Evolutionary conservation across 768 basidiomycete genomes (phyloP).

Genomic region (Serendipita vermifera): DNA sequence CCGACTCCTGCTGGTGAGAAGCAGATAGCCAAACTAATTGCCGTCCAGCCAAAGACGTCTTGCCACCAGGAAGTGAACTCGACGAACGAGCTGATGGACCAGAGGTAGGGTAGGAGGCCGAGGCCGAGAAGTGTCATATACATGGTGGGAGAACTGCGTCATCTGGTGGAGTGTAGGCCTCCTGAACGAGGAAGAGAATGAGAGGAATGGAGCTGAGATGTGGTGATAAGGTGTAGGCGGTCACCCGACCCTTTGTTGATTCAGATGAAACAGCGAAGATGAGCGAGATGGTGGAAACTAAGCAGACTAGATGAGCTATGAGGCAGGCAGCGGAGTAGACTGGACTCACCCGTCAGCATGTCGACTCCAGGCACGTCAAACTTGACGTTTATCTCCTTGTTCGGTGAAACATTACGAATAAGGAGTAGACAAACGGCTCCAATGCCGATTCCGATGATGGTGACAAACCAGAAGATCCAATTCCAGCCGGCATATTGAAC

Average conservation of each 20-base stretch:
- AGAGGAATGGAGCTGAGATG: constrained; percentile 34
- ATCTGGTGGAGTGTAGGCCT: constrained; percentile 28
- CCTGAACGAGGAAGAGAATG: constrained; percentile 39
- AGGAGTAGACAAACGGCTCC: constrained; percentile 20
- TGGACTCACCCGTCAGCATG: no score
- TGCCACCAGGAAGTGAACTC: constrained; percentile 7
- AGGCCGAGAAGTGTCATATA: no score
- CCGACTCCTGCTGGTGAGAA: constrained; percentile 26
- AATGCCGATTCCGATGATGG: constrained; percentile 28
- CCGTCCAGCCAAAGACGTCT: background rate
- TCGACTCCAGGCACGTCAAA: background rate
- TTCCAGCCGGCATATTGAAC: constrained; percentile 28
- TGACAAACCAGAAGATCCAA: constrained; percentile 40
- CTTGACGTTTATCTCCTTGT: background rate
- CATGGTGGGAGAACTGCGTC: constrained; percentile 25
- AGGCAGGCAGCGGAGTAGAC: no score
- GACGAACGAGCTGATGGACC: background rate
- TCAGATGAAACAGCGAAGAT: constrained; percentile 30
- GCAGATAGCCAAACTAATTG: constrained; percentile 12
- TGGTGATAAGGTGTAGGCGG: constrained; percentile 32
- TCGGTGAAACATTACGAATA: constrained; percentile 20
- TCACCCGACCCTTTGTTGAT: constrained; percentile 37
- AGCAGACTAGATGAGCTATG: no score
- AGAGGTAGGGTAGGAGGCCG: background rate
- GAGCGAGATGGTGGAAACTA: constrained; percentile 27